Base-by-base conservation (phyloP, 345 rosid species). In the Garcia nutans region DNA sequence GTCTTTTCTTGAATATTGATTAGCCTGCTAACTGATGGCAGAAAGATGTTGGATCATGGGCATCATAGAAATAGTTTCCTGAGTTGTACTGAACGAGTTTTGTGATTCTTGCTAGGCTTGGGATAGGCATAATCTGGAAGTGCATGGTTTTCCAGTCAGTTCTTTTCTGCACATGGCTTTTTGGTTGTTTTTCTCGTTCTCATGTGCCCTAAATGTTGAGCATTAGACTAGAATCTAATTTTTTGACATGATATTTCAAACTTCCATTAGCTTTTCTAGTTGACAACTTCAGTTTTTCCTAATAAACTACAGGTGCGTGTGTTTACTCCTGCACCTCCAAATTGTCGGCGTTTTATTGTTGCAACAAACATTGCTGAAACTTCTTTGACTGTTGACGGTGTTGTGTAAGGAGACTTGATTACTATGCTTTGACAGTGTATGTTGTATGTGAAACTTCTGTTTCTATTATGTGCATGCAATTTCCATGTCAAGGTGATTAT, bases 331-430 rank as follows among this genome's bases (percentile, higher is more conserved):
- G 91, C 97, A 73, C 99, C 99, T 82, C 95, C 95, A 76, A 87
- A 93, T 83, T 96, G 98, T 81, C 84, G 99, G 84, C 88, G 93
- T 67, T 93, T 96, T 81, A 90, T 93, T 54, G 93, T 96, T 85
- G 86, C 98, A 69, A 96, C 98, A 72, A 96, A 96, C 80, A 93
- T 96, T 78, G 99, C 97, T 62, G 99, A 96, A 83, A 96, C 99
- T 85, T 96, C 98, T 74, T 87, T 96, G 76, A 96, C 99, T 37
- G 98, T 96, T 76, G 99, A 96, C 73, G 99, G 98, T 22, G 97
- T 96, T 76, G 99, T 92, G 99, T 96, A 96, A 92, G 99, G 77
- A 78, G 75, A 81, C 77, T 78, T 78, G 44, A 77, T 76, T 65
- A 82, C 76, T 66, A 50, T 65, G 28, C 55, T 41, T 74, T 75